These are phyloP conservation scores for Lecanicillium sp. DNA, from an alignment of 2,329 filamentous ascomycete species.

Conservation along the genomic window DNA sequence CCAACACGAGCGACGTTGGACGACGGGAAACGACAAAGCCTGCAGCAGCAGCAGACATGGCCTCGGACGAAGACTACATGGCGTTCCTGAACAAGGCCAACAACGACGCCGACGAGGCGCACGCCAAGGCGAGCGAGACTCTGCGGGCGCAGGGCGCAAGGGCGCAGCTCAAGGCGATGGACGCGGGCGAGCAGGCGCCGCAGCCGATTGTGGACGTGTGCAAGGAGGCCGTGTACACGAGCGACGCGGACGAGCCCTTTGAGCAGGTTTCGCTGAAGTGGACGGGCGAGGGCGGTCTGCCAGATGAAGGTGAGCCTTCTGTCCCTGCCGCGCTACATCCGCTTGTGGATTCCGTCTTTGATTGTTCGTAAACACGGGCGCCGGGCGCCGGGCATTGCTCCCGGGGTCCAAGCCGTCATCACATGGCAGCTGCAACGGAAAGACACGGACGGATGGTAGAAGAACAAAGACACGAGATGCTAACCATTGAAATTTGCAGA, in stretches of 20 bases:
- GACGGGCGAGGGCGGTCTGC: conserved; percentile 44
- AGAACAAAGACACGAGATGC: background rate
- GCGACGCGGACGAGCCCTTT: conserved; percentile 83
- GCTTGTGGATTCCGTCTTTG: too few species aligned
- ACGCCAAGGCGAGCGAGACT: conserved; percentile 25
- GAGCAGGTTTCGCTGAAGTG: conserved; percentile 66
- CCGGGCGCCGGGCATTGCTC: too few species aligned
- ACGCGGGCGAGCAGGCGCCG: conserved; percentile 55
- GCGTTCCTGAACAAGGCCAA: conserved; percentile 86
- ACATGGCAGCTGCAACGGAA: too few species aligned
- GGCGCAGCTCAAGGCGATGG: conserved; percentile 44
- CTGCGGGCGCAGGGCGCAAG: conserved; percentile 17
- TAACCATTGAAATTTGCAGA: conserved; percentile 36
- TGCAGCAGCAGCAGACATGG: conserved; percentile 43
- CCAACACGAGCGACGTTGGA: background rate
- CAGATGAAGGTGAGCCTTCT: conserved; percentile 59
- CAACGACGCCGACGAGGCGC: conserved; percentile 62
- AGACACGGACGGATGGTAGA: too few species aligned
- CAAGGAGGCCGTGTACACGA: conserved; percentile 61
- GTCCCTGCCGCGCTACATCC: too few species aligned
- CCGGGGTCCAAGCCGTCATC: too few species aligned
- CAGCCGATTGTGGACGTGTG: conserved; percentile 44
- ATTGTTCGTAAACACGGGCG: too few species aligned
- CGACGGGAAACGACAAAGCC: background rate
- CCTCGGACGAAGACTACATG: conserved; percentile 75